phyloP scores from a whole-genome alignment of 2,329 filamentous ascomycete species.

The Diplodia corticola region DNA sequence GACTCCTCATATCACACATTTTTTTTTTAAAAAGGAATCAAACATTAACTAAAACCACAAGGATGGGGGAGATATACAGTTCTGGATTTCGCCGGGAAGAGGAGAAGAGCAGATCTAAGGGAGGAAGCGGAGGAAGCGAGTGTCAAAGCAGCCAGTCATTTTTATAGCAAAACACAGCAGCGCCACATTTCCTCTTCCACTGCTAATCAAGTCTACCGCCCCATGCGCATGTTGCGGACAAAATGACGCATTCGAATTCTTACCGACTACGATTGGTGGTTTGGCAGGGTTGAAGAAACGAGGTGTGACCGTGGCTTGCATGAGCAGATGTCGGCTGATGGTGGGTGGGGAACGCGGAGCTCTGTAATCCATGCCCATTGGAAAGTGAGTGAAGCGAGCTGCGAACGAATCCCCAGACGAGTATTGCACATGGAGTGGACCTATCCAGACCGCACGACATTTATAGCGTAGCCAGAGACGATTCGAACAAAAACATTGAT shows the following conservation, averaged over 20 bases:
- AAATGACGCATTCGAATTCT: not conserved
- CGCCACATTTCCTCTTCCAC: not conserved
- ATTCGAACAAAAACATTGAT: not conserved
- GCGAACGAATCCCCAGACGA: not conserved
- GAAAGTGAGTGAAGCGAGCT: not conserved
- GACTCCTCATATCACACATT: no score
- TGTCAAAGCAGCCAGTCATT: not conserved
- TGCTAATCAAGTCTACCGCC: not conserved
- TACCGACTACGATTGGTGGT: not conserved
- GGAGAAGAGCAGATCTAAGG: not conserved
- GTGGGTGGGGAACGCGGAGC: not conserved
- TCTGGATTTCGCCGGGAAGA: no score
- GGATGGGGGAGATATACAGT: no score
- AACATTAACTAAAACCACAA: no score
- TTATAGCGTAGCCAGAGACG: not conserved
- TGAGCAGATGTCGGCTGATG: not conserved
- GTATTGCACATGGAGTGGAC: not conserved
- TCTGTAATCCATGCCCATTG: no score
- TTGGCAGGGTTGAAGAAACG: not conserved
- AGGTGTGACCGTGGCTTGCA: slow-evolving; percentile 7
- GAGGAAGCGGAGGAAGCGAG: not conserved
- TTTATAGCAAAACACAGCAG: not conserved
- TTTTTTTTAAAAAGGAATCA: no score
- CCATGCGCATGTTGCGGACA: not conserved
- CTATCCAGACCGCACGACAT: not conserved